A percentile compares a stretch with the other conserved stretches of the same genome.
Conservation (phyloP, 768 basidiomycete genomes). For the Fistulinella prunicolor region DNA sequence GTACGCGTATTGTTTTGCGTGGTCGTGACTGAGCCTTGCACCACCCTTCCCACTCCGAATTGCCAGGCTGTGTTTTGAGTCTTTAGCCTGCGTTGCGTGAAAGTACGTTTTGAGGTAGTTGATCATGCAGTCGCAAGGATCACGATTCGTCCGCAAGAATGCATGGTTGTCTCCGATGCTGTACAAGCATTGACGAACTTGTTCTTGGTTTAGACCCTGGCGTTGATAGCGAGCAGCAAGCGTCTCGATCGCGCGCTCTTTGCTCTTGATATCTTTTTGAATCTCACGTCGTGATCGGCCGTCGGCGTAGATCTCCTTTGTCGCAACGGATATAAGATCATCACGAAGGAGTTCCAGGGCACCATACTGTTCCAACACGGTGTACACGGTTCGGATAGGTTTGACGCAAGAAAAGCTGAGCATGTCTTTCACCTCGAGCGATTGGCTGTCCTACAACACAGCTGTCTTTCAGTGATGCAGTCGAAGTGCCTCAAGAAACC, state of each 20-base stretch:
- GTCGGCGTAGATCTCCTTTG: constrained; percentile 79
- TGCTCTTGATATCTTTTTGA: constrained; percentile 78
- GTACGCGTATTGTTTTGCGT: constrained; percentile 81
- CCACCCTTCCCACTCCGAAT: constrained; percentile 81
- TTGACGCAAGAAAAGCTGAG: constrained; percentile 76
- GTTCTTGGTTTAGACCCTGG: constrained; percentile 58
- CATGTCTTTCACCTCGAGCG: constrained; percentile 76
- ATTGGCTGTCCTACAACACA: constrained; percentile 71
- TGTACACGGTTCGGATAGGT: constrained; percentile 74
- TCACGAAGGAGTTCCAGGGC: constrained; percentile 71
- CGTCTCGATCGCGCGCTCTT: constrained; percentile 81
- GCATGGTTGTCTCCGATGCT: constrained; percentile 90
- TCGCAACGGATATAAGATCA: constrained; percentile 70
- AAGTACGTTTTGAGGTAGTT: constrained; percentile 70
- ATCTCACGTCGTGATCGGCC: constrained; percentile 70
- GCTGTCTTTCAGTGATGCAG: background rate
- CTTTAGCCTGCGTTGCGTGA: constrained; percentile 67
- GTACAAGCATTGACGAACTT: constrained; percentile 75
- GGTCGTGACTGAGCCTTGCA: constrained; percentile 80
- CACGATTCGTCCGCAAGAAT: constrained; percentile 81
- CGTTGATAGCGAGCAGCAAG: constrained; percentile 63
- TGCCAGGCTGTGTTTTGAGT: constrained; percentile 63
- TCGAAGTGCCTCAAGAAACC: background rate
- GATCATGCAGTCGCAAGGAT: constrained; percentile 87
- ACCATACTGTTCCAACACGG: constrained; percentile 60